Evolutionary conservation across 2,329 filamentous ascomycete species (phyloP), one percentile per base, ranked within the genome.

Genomic region (Daldinia sp.): DNA sequence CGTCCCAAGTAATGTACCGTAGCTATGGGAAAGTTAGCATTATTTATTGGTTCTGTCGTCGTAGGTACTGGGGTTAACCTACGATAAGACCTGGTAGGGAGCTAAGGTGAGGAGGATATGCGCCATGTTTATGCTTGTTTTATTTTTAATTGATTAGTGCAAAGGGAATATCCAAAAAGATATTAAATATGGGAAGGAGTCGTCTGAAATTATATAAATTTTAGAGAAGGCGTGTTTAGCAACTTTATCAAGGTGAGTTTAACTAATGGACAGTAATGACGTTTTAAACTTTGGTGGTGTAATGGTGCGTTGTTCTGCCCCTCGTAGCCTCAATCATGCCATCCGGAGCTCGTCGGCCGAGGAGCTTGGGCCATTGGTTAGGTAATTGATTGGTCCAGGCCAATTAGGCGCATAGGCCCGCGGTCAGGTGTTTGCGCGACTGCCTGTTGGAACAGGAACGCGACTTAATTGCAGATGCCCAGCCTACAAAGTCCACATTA

Each of bases 1-100:
- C 30, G 91, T 91, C 71, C 96, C 96, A 13, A 98, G 85, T 56
- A 98, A 87, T 20, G 93, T 94, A 72, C 93, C 94, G 82, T 97
- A 97, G 78, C 93, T 96, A 73, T 53, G 15, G 23, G 1, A 33
- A 7, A 42, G 37, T 72, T 42, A 69, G 48, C 41, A 28, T 18
- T 39, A 23, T 6, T 46, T 51, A 4, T 26, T 6, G 15, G 53
- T 28, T 33, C 1, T 50, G n/a, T 6, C 7, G 28, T 33, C 48
- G 18, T 28, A n/a, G n/a, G n/a, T n/a, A 30, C 4, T 30, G 55
- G 6, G n/a, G 28, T 42, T 44, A 30, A 78, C 82, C 72, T 85
- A 93, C 90, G 89, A 89, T 69, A 94, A 82, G 67, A 95, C 87
- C 79, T 95, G 93, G 81, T 93, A 95, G 13, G 91, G 90, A 53